Conservation (phyloP, 495 filamentous ascomycete species). For the Podospora pseudopauciseta region DNA sequence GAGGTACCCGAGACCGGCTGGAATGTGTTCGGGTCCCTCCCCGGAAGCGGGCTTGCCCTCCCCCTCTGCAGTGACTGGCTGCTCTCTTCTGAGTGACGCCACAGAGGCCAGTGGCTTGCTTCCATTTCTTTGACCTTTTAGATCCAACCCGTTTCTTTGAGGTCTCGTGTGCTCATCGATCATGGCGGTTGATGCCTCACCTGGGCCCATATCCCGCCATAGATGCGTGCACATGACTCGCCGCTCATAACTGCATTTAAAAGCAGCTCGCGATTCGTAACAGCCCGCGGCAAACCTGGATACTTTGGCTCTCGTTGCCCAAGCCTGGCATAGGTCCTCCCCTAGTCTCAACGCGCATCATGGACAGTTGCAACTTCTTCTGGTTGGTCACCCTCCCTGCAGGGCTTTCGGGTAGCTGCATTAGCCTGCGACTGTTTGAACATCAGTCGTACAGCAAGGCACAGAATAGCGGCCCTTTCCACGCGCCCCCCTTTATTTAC, state of each 20-base stretch:
- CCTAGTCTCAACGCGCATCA: background rate
- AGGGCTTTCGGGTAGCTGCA: slow-evolving; percentile 37
- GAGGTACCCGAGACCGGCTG: slow-evolving; percentile 17
- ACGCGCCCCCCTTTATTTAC: slow-evolving; percentile 1
- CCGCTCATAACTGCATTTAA: background rate
- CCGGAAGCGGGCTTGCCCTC: slow-evolving; percentile 24
- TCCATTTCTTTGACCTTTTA: slow-evolving; percentile 5
- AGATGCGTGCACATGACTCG: background rate
- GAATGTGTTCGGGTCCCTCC: slow-evolving; percentile 25
- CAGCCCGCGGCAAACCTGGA: background rate
- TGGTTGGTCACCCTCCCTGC: slow-evolving; percentile 19
- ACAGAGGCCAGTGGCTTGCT: slow-evolving; percentile 3
- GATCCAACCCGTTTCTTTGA: background rate
- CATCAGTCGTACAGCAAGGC: slow-evolving; percentile 32
- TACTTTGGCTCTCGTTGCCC: background rate
- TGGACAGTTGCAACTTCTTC: background rate
- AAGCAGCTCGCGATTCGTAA: background rate
- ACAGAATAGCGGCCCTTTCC: slow-evolving; percentile 14
- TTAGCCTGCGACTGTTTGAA: slow-evolving; percentile 47
- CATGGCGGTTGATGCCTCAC: background rate
- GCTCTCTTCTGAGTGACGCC: background rate
- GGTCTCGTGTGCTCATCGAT: background rate
- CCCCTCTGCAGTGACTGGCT: background rate
- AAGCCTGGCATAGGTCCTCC: background rate
- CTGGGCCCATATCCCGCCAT: background rate